Evolutionary conservation across 2,329 filamentous ascomycete genomes (phyloP), one percentile per base, ranked within the genome.

Genomic region (Chlorencoelia australis): DNA sequence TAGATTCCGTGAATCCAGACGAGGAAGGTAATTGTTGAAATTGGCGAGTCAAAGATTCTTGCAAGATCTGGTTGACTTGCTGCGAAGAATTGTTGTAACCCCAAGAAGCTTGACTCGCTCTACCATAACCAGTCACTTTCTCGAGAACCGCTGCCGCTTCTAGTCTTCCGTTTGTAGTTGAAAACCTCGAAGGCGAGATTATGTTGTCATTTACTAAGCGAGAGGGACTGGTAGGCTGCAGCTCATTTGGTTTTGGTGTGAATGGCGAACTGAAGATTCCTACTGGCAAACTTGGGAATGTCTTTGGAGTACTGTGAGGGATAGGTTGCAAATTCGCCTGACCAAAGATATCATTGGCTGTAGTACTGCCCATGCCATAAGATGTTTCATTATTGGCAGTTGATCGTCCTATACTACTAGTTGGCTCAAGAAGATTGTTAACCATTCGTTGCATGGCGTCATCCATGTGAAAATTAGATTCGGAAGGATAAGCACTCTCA

Each of bases 381-480:
- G 67, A 72, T 3, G 67, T 59, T 25, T 71, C 66, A 21, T 51
- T 33, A 35, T 35, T 42, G 45, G 45, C 27, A 60, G 56, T n/a
- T n/a, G n/a, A n/a, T n/a, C n/a, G n/a, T n/a, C n/a, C 17, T 62
- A 60, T 32, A 53, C 52, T 28, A 59, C 59, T 33, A n/a, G 47
- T 42, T 16, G 51, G 45, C 16, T 51, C 50, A 21, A 76, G 61
- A 18, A 77, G 58, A 40, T 69, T 62, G 45, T 76, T 69, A 10
- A 77, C 72, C 72, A 76, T 75, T 7, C 63, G 64, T 42, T 64
- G 64, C 59, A 74, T 68, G 16, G 66, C 65, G n/a, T 59, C 60
- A 39, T 70, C 67, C 31, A 62, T 49, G 28, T 42, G n/a, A n/a
- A n/a, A n/a, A n/a, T n/a, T n/a, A n/a, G n/a, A n/a, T n/a, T n/a